A percentile compares a stretch with the other conserved stretches of the same genome.
Evolutionary conservation across 2,329 filamentous ascomycete species (phyloP).

Genomic region (Penicillium hesseltinei): DNA sequence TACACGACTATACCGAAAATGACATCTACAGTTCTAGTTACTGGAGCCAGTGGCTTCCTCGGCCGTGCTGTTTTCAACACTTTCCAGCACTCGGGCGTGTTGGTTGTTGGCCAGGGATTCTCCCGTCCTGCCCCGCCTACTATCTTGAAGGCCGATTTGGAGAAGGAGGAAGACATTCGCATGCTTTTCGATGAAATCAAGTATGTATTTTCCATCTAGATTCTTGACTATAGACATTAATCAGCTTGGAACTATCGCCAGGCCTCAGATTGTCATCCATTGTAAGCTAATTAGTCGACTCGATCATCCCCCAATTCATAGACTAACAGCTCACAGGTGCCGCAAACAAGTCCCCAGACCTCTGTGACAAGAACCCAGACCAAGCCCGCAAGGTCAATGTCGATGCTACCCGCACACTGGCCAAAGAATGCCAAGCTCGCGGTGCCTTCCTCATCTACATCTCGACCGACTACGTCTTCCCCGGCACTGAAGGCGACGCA

Average conservation of each 20-base stretch:
- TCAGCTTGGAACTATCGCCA: conserved; percentile 32
- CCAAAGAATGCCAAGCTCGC: conserved; percentile 61
- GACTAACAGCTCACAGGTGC: conserved; percentile 57
- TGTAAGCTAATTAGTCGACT: conserved; percentile 54
- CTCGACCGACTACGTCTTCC: conserved; percentile 75
- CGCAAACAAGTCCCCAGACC: conserved; percentile 83
- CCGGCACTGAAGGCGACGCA: conserved; percentile 76
- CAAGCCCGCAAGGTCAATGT: conserved; percentile 74
- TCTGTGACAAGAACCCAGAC: conserved; percentile 75
- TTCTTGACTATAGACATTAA: not conserved
- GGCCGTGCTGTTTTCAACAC: conserved; percentile 73
- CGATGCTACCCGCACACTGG: conserved; percentile 65
- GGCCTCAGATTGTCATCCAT: conserved; percentile 76
- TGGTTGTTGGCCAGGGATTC: conserved; percentile 70
- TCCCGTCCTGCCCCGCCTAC: conserved; percentile 69
- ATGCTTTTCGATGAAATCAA: conserved; percentile 52
- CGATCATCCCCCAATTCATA: not conserved
- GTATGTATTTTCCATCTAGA: conserved; percentile 34
- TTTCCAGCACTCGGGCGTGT: conserved; percentile 67
- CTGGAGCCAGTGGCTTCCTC: conserved; percentile 79
- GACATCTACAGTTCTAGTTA: conserved; percentile 65
- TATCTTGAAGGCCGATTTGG: conserved; percentile 59
- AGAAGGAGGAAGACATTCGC: conserved; percentile 47
- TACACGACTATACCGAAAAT: conserved; percentile 19
- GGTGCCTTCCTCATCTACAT: conserved; percentile 56